Evolutionary conservation across 805 yeast genomes (phyloP), one percentile per base, ranked within the genome.

Genomic region (Hanseniaspora valbyensis): DNA sequence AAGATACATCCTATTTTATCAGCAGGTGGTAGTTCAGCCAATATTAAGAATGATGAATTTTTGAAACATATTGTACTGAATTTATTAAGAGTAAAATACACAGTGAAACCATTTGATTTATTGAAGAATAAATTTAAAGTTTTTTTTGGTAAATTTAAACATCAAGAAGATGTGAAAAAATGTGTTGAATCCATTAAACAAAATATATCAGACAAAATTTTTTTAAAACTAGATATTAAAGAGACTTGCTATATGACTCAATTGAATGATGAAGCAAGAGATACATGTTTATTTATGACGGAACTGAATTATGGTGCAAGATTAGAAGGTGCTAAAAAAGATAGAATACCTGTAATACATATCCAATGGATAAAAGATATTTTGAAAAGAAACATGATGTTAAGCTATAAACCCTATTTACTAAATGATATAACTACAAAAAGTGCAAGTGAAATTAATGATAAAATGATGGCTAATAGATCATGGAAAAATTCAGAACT

Each of bases 281-380:
- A 39, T 2, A 39, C 30, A 24, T 48, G 51, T 34, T 16, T 64
- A 1, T 64, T 65, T 33, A 57, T 65, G 7, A 54, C 65, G 6
- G 68, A 64, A 53, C 46, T 56, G 13, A 32, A 57, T 8, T 42
- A 54, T 7, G 64, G 67, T 14, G 54, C 56, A 7, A 58, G 68
- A 53, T 62, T 58, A 2, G 56, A 57, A n/a, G 66, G 64, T 32
- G 78, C 78, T 2, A 53, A 58, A 21, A 60, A 59, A 28, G 66
- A 70, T 64, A 59, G 60, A 16, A 64, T 73, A 14, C 68, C 70
- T 2, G 60, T 72, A 2, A 71, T 73, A 2, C 66, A 66, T 51
- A 69, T 70, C 8, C 60, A 65, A 44, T 75, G 78, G 78, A 45
- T 75, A 13, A 30, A 58, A 3, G 70, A 71, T 52, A 69, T 75